Conservation (phyloP, 352 stramenopile species). For the Pythium pectinolyticum region DNA sequence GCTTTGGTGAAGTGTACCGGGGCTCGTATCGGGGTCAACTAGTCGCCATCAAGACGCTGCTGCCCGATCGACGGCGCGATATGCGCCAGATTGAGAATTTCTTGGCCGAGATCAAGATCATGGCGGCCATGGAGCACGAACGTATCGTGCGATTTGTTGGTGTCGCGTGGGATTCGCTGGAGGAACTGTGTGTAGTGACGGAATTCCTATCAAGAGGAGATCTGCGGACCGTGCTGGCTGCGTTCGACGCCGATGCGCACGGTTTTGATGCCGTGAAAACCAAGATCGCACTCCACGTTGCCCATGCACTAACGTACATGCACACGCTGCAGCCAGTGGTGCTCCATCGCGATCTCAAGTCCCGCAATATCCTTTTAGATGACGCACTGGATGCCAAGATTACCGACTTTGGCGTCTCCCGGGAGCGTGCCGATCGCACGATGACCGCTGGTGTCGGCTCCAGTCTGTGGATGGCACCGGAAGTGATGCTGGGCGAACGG, state of each 20-base stretch:
- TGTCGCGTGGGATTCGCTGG: conserved; percentile 28
- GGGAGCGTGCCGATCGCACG: conserved; percentile 26
- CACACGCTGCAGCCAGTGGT: conserved; percentile 30
- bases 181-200: conserved; percentile 28
- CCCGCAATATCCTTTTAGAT: conserved; percentile 30
- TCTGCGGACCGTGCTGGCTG: conserved; percentile 19
- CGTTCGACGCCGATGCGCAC: conserved; percentile 7
- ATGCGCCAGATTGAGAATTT: conserved; percentile 23
- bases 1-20: conserved; percentile 26
- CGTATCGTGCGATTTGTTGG: conserved; percentile 32
- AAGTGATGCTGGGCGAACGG: conserved; percentile 27
- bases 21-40: conserved; percentile 12
- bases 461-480: conserved; percentile 27
- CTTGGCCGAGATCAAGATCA: conserved; percentile 30
- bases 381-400: conserved; percentile 32
- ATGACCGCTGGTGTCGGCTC: conserved; percentile 26
- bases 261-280: conserved; percentile 28
- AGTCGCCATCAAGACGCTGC: conserved; percentile 27
- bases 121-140: conserved; percentile 23
- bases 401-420: conserved; percentile 41
- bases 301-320: conserved; percentile 33
- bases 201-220: conserved; percentile 37
- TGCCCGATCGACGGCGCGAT: neutral
- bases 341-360: conserved; percentile 28
- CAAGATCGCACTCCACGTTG: conserved; percentile 29